These are phyloP conservation scores for Echites panduratus DNA, from an alignment of 257 asterid species.

Conservation along the genomic window DNA sequence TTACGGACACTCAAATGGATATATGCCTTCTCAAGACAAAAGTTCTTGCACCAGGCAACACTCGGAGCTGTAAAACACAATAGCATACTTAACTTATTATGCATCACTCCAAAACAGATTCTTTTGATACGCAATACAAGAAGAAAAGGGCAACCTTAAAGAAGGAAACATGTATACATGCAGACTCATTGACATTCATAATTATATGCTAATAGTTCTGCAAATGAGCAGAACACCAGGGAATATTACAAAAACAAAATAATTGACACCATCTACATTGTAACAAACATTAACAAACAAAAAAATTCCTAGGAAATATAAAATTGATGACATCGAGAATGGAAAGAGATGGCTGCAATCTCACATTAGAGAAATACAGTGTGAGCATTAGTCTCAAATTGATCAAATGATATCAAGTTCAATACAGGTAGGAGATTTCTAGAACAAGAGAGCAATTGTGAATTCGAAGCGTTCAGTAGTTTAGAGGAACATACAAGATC, in stretches of 20 bases:
- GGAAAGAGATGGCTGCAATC: neutral
- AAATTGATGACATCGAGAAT: neutral
- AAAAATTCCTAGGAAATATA: neutral
- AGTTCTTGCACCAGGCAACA: constrained; percentile 74
- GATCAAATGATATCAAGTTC: neutral
- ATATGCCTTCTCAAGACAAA: constrained; percentile 65
- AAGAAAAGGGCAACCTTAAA: neutral
- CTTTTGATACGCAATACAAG: constrained; percentile 25
- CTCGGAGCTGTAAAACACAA: constrained; percentile 84
- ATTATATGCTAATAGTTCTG: neutral
- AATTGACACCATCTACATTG: neutral
- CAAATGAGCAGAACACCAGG: no score
- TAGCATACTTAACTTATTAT: constrained; percentile 54
- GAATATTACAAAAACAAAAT: neutral
- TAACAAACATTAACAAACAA: neutral
- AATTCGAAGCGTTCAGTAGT: neutral
- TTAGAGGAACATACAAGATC: neutral
- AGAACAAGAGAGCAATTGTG: neutral
- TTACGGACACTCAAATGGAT: constrained; percentile 29
- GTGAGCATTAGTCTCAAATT: neutral
- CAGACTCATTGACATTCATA: neutral
- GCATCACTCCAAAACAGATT: constrained; percentile 29
- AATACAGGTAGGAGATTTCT: neutral
- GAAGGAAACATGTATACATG: neutral
- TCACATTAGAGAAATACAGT: neutral